Evolutionary conservation across 129 eudicot species (phyloP).

Genomic region (Flaveria robusta): DNA sequence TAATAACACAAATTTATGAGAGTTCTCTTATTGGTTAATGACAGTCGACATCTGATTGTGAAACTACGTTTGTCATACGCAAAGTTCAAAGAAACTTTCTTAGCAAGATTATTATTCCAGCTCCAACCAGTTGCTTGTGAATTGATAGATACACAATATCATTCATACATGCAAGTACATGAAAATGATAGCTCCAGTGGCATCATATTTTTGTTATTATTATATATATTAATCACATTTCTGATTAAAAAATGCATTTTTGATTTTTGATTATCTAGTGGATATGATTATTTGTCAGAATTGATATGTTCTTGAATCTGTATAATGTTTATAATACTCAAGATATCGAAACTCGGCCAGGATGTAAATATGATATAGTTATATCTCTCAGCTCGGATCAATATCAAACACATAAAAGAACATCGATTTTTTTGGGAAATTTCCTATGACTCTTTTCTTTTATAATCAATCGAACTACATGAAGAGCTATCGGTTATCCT

Average conservation of each 20-base stretch:
- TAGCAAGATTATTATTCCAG: constrained; percentile 21
- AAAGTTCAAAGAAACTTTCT: constrained; percentile 24
- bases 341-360: not conserved
- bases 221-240: not conserved
- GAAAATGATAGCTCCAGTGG: constrained; percentile 9
- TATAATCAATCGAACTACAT: no score
- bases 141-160: not conserved
- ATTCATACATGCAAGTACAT: not conserved
- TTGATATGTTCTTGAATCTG: not conserved
- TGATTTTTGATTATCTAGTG: not conserved
- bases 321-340: not conserved
- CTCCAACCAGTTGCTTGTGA: not conserved
- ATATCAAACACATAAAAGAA: no score
- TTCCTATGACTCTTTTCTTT: no score
- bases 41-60: constrained; percentile 21
- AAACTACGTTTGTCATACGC: constrained; percentile 24
- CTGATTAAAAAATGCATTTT: not conserved
- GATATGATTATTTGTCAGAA: not conserved
- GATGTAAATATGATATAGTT: not conserved
- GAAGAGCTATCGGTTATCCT: no score
- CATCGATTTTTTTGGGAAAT: no score
- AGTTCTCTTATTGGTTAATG: constrained; percentile 6
- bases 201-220: not conserved
- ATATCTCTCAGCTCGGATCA: not conserved
- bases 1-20: not conserved